Evolutionary conservation across 2,329 filamentous ascomycete species (phyloP).

Genomic region (Calycina herbarum): DNA sequence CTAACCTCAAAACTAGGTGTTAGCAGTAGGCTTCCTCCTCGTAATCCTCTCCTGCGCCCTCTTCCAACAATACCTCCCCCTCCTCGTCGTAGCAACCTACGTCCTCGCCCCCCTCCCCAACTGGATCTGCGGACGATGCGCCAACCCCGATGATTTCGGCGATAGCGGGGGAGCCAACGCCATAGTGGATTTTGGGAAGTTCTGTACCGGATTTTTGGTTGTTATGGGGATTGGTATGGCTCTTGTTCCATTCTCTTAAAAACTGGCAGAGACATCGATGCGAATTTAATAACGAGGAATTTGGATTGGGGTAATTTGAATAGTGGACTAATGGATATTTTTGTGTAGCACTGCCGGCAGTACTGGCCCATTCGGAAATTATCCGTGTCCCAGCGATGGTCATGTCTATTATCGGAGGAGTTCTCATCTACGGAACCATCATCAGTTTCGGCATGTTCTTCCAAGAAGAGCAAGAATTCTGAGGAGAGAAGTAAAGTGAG

Average conservation of each 20-base stretch:
- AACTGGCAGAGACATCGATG: too few relatives aligned
- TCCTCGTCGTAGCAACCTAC: constrained; percentile 95
- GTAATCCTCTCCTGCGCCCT: constrained; percentile 97
- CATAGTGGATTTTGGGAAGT: constrained; percentile 89
- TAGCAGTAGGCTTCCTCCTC: constrained; percentile 97
- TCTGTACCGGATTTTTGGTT: constrained; percentile 92
- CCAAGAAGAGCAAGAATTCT: constrained; percentile 96
- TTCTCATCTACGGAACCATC: constrained; percentile 96
- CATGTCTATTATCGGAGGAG: constrained; percentile 90
- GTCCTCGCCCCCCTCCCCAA: constrained; percentile 91
- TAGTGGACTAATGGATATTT: constrained; percentile 8
- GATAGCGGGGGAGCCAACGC: constrained; percentile 72
- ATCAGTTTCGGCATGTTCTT: constrained; percentile 99
- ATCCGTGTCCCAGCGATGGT: constrained; percentile 85
- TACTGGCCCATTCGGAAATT: constrained; percentile 82
- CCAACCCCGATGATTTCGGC: constrained; percentile 92
- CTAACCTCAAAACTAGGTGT: constrained; percentile 56
- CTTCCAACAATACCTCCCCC: constrained; percentile 90
- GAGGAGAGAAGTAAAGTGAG: constrained; percentile 1
- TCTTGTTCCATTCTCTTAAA: too few relatives aligned
- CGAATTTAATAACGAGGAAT: background rate
- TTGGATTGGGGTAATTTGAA: background rate
- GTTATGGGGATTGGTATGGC: constrained; percentile 83
- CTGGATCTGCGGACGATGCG: constrained; percentile 87
- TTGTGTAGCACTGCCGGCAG: constrained; percentile 72